phyloP scores from a whole-genome alignment of 257 asterid species.

The Fraxinus excelsior region DNA sequence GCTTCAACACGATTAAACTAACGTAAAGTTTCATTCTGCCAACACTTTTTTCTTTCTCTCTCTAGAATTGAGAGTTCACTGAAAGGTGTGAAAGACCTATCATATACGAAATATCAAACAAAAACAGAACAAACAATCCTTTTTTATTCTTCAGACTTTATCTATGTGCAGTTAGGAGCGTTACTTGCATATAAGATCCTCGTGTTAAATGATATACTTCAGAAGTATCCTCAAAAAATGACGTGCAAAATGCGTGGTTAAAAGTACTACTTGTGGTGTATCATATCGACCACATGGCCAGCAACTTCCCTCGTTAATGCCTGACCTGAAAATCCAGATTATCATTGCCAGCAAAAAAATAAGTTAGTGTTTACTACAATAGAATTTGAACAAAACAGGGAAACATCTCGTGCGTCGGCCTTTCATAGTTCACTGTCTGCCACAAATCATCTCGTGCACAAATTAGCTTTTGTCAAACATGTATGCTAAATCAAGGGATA shows the following conservation, averaged over 20 bases:
- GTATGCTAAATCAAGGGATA: neutral
- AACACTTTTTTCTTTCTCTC: too few species aligned
- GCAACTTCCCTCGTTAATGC: too few species aligned
- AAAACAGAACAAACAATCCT: neutral
- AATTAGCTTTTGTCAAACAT: conserved; percentile 13
- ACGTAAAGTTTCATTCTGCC: neutral
- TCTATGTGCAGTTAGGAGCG: conserved; percentile 28
- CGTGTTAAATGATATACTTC: conserved; percentile 91
- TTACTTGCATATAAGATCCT: conserved; percentile 97
- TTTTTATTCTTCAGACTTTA: neutral
- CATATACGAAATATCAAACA: too few species aligned
- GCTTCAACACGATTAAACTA: neutral
- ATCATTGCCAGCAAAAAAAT: too few species aligned
- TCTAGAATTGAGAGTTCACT: too few species aligned
- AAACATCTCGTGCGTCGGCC: conserved; percentile 72
- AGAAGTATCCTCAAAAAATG: conserved; percentile 91
- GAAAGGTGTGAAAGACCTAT: too few species aligned
- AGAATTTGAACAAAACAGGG: too few species aligned
- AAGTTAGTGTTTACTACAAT: too few species aligned
- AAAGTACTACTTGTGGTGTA: too few species aligned
- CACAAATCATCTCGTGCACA: neutral
- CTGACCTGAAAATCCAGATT: too few species aligned
- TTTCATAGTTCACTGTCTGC: conserved; percentile 94
- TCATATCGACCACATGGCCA: too few species aligned
- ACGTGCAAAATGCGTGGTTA: conserved; percentile 28